These are phyloP conservation scores for Aspergillus puulaauensis DNA, from an alignment of 2,329 filamentous ascomycete species.

Conservation along the genomic window DNA sequence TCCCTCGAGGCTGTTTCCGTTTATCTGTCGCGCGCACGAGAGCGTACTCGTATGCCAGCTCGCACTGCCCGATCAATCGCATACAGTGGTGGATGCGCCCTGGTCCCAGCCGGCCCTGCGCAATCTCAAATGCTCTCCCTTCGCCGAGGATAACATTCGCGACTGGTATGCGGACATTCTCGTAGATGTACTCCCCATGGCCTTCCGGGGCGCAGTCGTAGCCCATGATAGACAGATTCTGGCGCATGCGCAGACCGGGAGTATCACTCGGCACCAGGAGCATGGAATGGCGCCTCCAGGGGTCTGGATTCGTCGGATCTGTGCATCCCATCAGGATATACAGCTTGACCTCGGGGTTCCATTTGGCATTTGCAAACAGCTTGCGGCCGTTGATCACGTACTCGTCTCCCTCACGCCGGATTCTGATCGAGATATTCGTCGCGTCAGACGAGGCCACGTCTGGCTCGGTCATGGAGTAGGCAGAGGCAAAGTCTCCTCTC, in stretches of 20 bases:
- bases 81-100: slow-evolving; percentile 12
- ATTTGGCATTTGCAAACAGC: slow-evolving; percentile 3
- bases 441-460: slow-evolving; percentile 9
- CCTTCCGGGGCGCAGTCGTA: slow-evolving; percentile 9
- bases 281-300: slow-evolving; percentile 6
- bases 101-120: slow-evolving; percentile 7
- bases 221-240: slow-evolving; percentile 11
- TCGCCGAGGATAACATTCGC: slow-evolving; percentile 8
- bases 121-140: slow-evolving; percentile 7
- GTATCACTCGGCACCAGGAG: slow-evolving; percentile 5
- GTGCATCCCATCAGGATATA: slow-evolving; percentile 11
- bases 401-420: neutral
- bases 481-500: slow-evolving; percentile 5
- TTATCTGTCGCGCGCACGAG: slow-evolving; percentile 3
- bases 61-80: slow-evolving; percentile 8
- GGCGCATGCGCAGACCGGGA: slow-evolving; percentile 2
- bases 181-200: slow-evolving; percentile 7
- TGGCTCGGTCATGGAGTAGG: slow-evolving; percentile 11
- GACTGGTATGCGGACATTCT: slow-evolving; percentile 2
- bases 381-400: slow-evolving; percentile 9
- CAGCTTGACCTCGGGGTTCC: slow-evolving; percentile 6
- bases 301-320: slow-evolving; percentile 1
- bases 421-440: slow-evolving; percentile 6
- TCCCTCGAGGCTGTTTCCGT: slow-evolving; percentile 4
- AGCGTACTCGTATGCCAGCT: slow-evolving; percentile 6